Percentiles rank a stretch among this genome's conserved stretches.
These are phyloP conservation scores for Pythium folliculosum DNA, from an alignment of 352 stramenopile genomes.

Conservation along the genomic window DNA sequence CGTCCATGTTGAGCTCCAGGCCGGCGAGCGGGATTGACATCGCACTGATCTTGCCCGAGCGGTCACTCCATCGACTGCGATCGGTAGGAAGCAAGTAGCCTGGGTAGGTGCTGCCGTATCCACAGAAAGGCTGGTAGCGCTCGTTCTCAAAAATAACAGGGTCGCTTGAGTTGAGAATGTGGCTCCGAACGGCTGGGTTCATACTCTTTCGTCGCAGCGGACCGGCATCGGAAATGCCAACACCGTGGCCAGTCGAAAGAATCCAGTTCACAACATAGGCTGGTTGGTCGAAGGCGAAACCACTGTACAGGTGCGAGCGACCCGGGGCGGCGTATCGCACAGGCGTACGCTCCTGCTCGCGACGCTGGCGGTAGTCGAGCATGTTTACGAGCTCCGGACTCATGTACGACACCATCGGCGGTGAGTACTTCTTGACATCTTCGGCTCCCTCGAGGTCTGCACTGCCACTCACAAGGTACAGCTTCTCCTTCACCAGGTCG, in stretches of 20 bases:
- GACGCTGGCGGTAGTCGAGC: slow-evolving; percentile 79
- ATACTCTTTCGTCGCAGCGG: slow-evolving; percentile 54
- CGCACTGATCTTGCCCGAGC: slow-evolving; percentile 70
- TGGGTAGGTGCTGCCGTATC: slow-evolving; percentile 81
- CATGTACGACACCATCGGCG: slow-evolving; percentile 57
- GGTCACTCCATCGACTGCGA: slow-evolving; percentile 82
- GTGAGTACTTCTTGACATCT: slow-evolving; percentile 55
- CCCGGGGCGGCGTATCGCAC: slow-evolving; percentile 42
- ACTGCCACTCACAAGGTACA: slow-evolving; percentile 21
- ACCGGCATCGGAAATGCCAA: slow-evolving; percentile 29
- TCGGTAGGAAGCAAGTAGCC: slow-evolving; percentile 81
- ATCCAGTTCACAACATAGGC: slow-evolving; percentile 82
- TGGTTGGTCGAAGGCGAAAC: slow-evolving; percentile 83
- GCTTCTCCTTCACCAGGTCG: slow-evolving; percentile 67
- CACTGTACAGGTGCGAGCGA: slow-evolving; percentile 64
- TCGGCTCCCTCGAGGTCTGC: slow-evolving; percentile 20
- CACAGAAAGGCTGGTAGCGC: slow-evolving; percentile 83
- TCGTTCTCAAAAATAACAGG: slow-evolving; percentile 88
- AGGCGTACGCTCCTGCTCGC: slow-evolving; percentile 57
- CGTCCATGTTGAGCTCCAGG: slow-evolving; percentile 65
- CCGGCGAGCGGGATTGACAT: slow-evolving; percentile 71
- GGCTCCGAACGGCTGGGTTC: slow-evolving; percentile 62
- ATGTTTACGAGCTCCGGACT: slow-evolving; percentile 65
- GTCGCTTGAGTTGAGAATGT: slow-evolving; percentile 71
- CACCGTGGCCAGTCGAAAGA: slow-evolving; percentile 31